These are phyloP conservation scores for Beta macrorhiza DNA, from an alignment of 179 eudicot genomes.

Conservation along the genomic window DNA sequence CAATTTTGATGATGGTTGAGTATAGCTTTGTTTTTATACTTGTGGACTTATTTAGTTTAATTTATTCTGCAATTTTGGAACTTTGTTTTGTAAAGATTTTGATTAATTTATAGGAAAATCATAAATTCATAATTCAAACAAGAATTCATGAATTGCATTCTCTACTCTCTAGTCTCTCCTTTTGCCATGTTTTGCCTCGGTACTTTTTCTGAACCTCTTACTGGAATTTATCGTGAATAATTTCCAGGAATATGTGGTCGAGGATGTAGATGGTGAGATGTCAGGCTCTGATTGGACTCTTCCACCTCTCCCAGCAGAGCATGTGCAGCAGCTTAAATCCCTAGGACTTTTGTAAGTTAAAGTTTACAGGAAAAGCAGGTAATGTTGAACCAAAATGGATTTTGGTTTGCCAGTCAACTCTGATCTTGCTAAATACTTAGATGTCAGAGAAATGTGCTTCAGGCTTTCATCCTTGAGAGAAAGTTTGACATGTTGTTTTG, in stretches of 20 bases:
- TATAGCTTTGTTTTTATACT: neutral
- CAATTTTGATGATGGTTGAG: neutral
- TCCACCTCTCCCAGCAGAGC: slow-evolving; percentile 86
- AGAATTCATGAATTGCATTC: neutral
- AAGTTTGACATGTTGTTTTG: slow-evolving; percentile 4
- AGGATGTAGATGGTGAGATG: slow-evolving; percentile 86
- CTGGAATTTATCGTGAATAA: slow-evolving; percentile 7
- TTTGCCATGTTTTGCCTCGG: neutral
- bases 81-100: neutral
- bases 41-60: neutral
- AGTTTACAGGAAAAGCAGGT: slow-evolving; percentile 10
- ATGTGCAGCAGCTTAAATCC: slow-evolving; percentile 80
- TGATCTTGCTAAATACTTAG: neutral
- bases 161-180: neutral
- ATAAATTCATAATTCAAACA: neutral
- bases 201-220: neutral
- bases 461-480: neutral
- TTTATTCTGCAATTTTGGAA: neutral
- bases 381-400: neutral
- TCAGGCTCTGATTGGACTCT: slow-evolving; percentile 78
- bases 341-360: slow-evolving; percentile 67
- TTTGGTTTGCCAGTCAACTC: neutral
- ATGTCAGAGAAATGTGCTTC: neutral
- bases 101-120: too few relatives aligned
- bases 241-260: slow-evolving; percentile 84